A percentile compares a stretch with the other conserved stretches of the same genome.
These are phyloP conservation scores for Fistulifera solaris DNA, from an alignment of 108 stramenopile species.

Conservation along the genomic window DNA sequence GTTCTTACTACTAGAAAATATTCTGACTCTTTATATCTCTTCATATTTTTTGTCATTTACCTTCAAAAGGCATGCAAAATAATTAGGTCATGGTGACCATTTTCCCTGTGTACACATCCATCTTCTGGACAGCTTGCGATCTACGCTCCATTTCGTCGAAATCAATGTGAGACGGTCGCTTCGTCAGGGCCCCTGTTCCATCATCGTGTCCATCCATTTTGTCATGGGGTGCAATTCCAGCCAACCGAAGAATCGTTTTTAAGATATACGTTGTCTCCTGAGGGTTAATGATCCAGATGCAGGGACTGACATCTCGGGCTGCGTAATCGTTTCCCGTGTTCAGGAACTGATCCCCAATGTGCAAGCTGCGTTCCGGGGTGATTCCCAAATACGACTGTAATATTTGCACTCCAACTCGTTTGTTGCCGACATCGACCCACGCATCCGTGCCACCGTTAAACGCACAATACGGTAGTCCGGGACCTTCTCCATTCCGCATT, in stretches of 20 bases:
- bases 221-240: conserved; percentile 29
- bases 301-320: conserved; percentile 72
- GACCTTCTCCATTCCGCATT: conserved; percentile 32
- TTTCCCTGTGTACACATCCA: conserved; percentile 88
- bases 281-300: conserved; percentile 89
- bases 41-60: too few species aligned
- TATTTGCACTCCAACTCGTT: conserved; percentile 82
- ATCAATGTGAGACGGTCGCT: conserved; percentile 19
- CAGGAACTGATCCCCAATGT: conserved; percentile 88
- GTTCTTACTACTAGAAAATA: too few species aligned
- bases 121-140: conserved; percentile 36
- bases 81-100: too few species aligned
- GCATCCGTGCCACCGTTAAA: conserved; percentile 90
- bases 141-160: conserved; percentile 69
- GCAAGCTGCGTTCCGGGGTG: conserved; percentile 56
- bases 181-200: neutral
- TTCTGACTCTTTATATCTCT: too few species aligned
- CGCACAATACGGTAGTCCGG: conserved; percentile 75
- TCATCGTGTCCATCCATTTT: neutral
- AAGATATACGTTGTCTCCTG: conserved; percentile 87
- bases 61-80: too few species aligned
- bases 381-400: conserved; percentile 74
- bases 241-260: conserved; percentile 69
- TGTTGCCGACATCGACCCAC: conserved; percentile 92
- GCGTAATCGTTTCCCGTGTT: conserved; percentile 91